Base-by-base conservation (phyloP, 495 filamentous ascomycete genomes). In the Penicillium odoratum region DNA sequence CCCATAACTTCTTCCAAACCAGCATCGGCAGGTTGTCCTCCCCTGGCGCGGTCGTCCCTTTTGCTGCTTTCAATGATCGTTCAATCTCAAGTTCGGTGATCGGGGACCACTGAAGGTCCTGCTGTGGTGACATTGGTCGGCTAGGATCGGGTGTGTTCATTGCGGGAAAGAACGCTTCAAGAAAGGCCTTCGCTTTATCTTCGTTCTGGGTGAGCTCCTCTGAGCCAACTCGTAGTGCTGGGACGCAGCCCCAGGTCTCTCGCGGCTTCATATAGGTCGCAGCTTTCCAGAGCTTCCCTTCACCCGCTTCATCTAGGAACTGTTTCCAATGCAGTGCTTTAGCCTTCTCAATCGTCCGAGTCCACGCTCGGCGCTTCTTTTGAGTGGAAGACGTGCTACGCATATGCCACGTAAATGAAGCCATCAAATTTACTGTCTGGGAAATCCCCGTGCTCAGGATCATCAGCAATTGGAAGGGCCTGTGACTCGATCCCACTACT, bases 211-310 rank as follows among this genome's bases (percentile, higher is more conserved):
- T 54, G 0, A 63, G 2, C n/a, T 69, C 65, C 0, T 53, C 7
- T 11, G 40, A 29, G 9, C 47, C 57, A 3, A 54, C 56, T 13
- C 47, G 13, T 5, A 72, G 26, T 0, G 58, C 16, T n/a, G 68
- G 65, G 21, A 63, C 54, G 31, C 59, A 61, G 0, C 56, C 56
- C 51, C 45, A 72, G 2, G 45, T 3, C 0, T 69, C 67, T 44
- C 63, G 63, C 0, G 67, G 65, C 38, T 58, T 59, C 51, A 68
- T 65, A 18, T 72, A 70, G 6, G 61, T 60, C 0, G 67, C 67
- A 2, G 56, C 53, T 54, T 68, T 62, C 62, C 51, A 66, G n/a
- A 62, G 48, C 28, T 58, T 59, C 5, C 62, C 62, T 62, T 65
- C 62, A 5, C 58, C 59, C 0, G 55, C 62, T 11, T 62, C 51